Evolutionary conservation across 2,329 filamentous ascomycete species (phyloP), one percentile per base, ranked within the genome.

Genomic region (Fusarium nematophilum): DNA sequence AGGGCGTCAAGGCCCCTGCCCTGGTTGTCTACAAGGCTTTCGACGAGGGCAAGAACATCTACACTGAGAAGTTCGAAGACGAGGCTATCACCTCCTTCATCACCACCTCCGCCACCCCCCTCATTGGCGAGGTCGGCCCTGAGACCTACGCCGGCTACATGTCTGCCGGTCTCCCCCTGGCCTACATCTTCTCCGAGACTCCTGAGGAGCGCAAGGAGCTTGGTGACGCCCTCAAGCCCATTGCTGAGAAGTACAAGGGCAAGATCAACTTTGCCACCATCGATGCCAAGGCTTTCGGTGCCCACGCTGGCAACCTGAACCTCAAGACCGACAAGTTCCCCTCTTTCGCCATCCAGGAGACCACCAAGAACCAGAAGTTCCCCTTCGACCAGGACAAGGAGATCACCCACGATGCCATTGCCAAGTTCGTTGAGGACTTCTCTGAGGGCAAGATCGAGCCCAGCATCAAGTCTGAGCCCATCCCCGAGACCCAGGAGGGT

Each of bases 231-330:
- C 84, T 99, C 72, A 96, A 93, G 85, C 84, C 91, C 66, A 78
- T 99, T 66, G 95, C 95, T 59, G 86, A 96, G 83, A 90, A 94
- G 83, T 88, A 93, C 85, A 94, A 93, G 81, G 94, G 95, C 79
- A 88, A 87, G 77, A 87, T 99, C 83, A 98, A 96, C 90, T 96
- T 99, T 76, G 95, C 93, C 66, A 97, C 93, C 73, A 98, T 99
- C 71, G 95, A 99, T 74, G 93, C 95, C 68, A 92, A 91, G 83
- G 79, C 90, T 58, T 99, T 96, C 74, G 95, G 95, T 75, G 93
- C 94, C 68, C 95, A 99, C 81, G 93, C 92, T 68, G 88, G 86
- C 72, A 99, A 99, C 88, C 87, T 99, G 69, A 99, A 99, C 87
- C 91, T 99, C 63, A 92, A 96, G 81, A 86, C 91, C 60, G 91